Evolutionary conservation across 345 rosid species (phyloP), one percentile per base, ranked within the genome.

Genomic region (Aquilaria yunnanensis): DNA sequence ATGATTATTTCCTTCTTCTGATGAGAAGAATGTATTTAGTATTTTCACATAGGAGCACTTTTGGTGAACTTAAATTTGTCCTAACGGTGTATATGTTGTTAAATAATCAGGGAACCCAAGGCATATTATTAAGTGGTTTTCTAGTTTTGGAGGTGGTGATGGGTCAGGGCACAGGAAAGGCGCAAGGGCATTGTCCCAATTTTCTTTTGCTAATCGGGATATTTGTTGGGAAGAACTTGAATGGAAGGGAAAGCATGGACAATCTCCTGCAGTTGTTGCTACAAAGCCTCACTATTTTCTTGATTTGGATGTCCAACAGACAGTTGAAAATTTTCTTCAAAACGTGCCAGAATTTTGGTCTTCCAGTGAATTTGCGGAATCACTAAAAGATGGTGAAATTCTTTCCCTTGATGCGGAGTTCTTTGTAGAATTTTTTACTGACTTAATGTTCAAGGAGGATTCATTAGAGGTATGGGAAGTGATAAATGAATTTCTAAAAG

Each of bases 151-250:
- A 70, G 70, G 57, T 66, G 77, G 83, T 41, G 74, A 79, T 54
- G 94, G 96, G 6, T 73, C 78, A 47, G 85, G 77, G 70, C 96
- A 89, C 41, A 86, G 75, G 60, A 76, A 78, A 63, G 98, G 98
- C 16, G 96, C 98, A 54, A 92, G 73, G 75, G 95, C 90, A n/a
- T 76, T 93, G 60, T 88, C 94, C 0, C 89, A 90, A 70, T 93
- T 88, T 68, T 87, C 97, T 32, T 93, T 93, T 69, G 72, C 82
- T 5, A 85, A 93, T 67, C 78, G 97, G 10, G 96, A 93, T 83
- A 75, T 85, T 23, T 90, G 99, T 63, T 93, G 99, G 99, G 99
- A 86, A 62, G 99, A 88, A 77, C 96, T 93, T 57, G 89, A 86
- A 61, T 93, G 97, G 99, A 83, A 78, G 59, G 96, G 99, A 37